Evolutionary conservation across 148 eudicot species (phyloP), one percentile per base, ranked within the genome.

Genomic region (Chenopodium album): DNA sequence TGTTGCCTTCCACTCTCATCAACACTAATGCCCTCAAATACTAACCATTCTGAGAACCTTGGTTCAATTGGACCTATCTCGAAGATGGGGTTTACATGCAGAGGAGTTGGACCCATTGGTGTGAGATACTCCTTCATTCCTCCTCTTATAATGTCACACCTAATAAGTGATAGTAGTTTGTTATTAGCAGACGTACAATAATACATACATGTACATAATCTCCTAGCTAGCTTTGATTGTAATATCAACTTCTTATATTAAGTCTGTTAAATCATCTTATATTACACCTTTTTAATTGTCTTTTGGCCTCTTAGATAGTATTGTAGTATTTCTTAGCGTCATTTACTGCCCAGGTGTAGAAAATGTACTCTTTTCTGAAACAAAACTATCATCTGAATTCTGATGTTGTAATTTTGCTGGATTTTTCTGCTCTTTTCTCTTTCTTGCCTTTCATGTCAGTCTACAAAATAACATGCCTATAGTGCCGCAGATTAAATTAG

Each of bases 61-160:
- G 99, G 99, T 86, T 95, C 98, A 19, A 95, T 89, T 0, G 99
- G 98, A 17, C 98, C 99, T 76, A 90, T 92, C 89, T 95, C 99
- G 20, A 94, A 95, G 83, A 95, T 92, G 17, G 99, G 99, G 84
- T 92, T 95, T 16, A 95, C 98, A 62, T 95, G 97, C 20, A 95
- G 89, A 52, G 91, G 88, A 80, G 99, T 92, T 9, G 99, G 99
- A 37, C 99, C 98, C 99, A 95, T 95, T 29, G 99, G 99, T 65
- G 99, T 95, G 26, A 95, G 92, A 88, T 94, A 95, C 80, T 94
- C 93, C 88, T 92, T 94, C 98, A 95, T 94, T 76, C 97, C 98
- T 48, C 90, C 93, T 86, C 95, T 86, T 79, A 95, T 94, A 76
- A 95, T 92, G 28, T 95, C 99, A 81, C 98, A 95, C 88, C 99